A percentile compares a stretch with the other conserved stretches of the same genome.
phyloP scores from a whole-genome alignment of 2,329 filamentous ascomycete species.

The Phaeoacremonium minimum region DNA sequence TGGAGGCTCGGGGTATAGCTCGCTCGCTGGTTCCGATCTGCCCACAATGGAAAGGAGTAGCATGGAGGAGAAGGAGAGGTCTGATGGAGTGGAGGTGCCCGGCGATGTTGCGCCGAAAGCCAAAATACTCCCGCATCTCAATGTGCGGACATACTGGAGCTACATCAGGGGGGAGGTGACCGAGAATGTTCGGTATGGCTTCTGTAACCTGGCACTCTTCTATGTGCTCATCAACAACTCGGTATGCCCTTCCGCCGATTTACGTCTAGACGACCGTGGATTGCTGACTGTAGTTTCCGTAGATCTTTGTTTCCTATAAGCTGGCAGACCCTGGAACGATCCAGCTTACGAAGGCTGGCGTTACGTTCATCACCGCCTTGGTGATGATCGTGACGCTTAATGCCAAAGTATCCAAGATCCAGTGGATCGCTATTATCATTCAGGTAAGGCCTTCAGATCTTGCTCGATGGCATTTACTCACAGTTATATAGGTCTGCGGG shows the following conservation, averaged over 20 bases:
- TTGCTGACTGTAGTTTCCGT: too few relatives aligned
- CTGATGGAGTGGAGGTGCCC: conserved; percentile 8
- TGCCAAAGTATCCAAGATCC: conserved; percentile 19
- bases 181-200: conserved; percentile 22
- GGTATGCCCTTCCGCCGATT: too few relatives aligned
- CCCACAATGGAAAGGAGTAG: conserved; percentile 3
- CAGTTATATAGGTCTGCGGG: conserved; percentile 17
- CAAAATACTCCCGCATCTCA: conserved; percentile 4
- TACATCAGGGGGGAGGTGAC: conserved; percentile 18
- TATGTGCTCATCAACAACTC: conserved; percentile 28
- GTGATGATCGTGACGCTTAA: conserved; percentile 20
- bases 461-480: not conserved
- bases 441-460: conserved; percentile 13
- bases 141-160: conserved; percentile 11
- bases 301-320: conserved; percentile 24
- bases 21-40: conserved; percentile 6
- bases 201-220: conserved; percentile 23
- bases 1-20: conserved; percentile 10
- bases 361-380: conserved; percentile 24
- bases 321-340: conserved; percentile 26
- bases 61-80: conserved; percentile 13
- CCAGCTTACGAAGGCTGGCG: conserved; percentile 22
- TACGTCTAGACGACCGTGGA: too few relatives aligned
- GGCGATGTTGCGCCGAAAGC: conserved; percentile 6
- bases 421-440: conserved; percentile 25